These are phyloP conservation scores for Pichia insulana DNA, from an alignment of 805 yeast genomes.

Conservation along the genomic window DNA sequence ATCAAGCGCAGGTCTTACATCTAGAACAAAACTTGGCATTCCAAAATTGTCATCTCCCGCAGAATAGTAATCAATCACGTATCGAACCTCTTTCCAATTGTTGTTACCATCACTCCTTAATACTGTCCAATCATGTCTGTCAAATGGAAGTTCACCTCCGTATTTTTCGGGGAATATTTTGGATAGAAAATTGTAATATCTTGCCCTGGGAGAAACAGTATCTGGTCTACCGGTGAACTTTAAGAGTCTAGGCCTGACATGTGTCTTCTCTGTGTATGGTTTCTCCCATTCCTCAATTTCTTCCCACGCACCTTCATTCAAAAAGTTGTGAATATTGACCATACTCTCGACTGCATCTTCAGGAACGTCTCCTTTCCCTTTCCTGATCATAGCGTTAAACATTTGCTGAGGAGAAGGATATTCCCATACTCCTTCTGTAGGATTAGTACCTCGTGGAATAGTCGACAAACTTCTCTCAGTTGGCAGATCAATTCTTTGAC, in stretches of 20 bases:
- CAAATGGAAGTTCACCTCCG: slow-evolving; percentile 83
- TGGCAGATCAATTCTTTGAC: slow-evolving; percentile 71
- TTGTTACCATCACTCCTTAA: slow-evolving; percentile 48
- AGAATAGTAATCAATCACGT: slow-evolving; percentile 87
- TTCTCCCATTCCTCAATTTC: slow-evolving; percentile 90
- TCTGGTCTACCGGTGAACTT: slow-evolving; percentile 90
- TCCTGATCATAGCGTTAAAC: slow-evolving; percentile 95
- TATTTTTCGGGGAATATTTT: slow-evolving; percentile 63
- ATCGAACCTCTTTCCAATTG: slow-evolving; percentile 68
- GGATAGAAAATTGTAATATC: slow-evolving; percentile 54
- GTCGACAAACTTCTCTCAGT: slow-evolving; percentile 76
- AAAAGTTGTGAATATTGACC: slow-evolving; percentile 94
- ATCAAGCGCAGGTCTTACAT: slow-evolving; percentile 94
- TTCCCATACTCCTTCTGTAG: slow-evolving; percentile 81
- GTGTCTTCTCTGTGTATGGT: slow-evolving; percentile 48
- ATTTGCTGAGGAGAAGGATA: slow-evolving; percentile 99
- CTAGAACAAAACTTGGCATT: slow-evolving; percentile 84
- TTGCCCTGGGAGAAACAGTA: slow-evolving; percentile 80
- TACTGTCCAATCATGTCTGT: slow-evolving; percentile 98
- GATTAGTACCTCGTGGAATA: slow-evolving; percentile 73
- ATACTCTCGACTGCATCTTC: slow-evolving; percentile 94
- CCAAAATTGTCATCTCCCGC: slow-evolving; percentile 89
- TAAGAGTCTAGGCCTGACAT: slow-evolving; percentile 63
- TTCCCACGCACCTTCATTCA: slow-evolving; percentile 97
- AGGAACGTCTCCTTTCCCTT: slow-evolving; percentile 85